Base-by-base conservation (phyloP, 2,329 filamentous ascomycete genomes). In the Laburnicola sp. region DNA sequence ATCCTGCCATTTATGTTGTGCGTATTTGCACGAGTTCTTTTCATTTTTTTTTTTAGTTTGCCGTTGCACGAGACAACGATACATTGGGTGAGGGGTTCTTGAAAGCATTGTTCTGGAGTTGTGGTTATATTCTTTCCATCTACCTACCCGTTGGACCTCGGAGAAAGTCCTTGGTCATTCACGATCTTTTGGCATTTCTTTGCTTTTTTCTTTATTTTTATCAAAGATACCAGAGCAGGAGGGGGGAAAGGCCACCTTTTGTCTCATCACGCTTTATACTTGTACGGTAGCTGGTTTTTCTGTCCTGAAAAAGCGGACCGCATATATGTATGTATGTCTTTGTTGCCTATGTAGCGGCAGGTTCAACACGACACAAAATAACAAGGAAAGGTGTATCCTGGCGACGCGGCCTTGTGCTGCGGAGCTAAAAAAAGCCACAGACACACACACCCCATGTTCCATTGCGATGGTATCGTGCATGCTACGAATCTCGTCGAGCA, bases 211-310 rank as follows among this genome's bases (percentile, higher is more conserved):
- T 50, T 59, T 57, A 61, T 66, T 45, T 49, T 56, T 58, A 53
- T 51, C 53, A 59, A 64, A 68, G 69, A 72, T 72, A 72, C 69
- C 69, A 71, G 69, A 70, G 68, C 67, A 48, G 48, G 56, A 56
- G 53, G 48, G 48, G 56, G 55, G 53, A 25, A 16, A 39, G 43
- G 21, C 45, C 34, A 55, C 52, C 48, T 56, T 54, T 54, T 60
- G 51, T 62, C 65, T 67, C 63, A 69, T 44, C 34, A 55, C 45
- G 65, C 46, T 16, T 16, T 16, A 16, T 16, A 16, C 16, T 16
- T 69, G 64, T 70, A 68, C 51, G 62, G 64, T 70, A 68, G 62
- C 60, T 52, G 39, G 25, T 58, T 52, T 58, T 55, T 56, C 42
- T 16, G 46, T 50, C 40, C 42, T 28, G 37, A 42, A 45, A 50